Evolutionary conservation across 306 rosid species (phyloP).

Genomic region (Ormosia emarginata): DNA sequence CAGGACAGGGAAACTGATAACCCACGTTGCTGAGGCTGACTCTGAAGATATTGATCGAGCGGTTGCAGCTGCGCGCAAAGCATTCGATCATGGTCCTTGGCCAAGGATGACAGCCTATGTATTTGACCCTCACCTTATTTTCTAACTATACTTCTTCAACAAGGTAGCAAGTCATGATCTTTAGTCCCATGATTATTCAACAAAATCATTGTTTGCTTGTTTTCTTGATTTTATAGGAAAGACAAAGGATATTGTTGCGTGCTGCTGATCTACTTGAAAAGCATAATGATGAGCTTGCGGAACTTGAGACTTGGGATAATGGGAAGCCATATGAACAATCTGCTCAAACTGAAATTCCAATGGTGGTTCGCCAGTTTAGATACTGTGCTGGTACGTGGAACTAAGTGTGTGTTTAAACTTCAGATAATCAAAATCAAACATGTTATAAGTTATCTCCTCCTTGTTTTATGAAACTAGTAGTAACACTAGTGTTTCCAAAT

Average conservation of each 20-base stretch:
- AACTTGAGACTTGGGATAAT: constrained; percentile 82
- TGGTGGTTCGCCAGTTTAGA: constrained; percentile 54
- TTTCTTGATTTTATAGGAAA: constrained; percentile 39
- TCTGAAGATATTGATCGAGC: constrained; percentile 67
- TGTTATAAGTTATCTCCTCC: too few species aligned
- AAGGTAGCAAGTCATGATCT: too few species aligned
- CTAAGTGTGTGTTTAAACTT: neutral
- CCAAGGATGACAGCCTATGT: constrained; percentile 87
- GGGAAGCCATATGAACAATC: constrained; percentile 81
- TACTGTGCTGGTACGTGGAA: constrained; percentile 64
- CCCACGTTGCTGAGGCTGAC: constrained; percentile 73
- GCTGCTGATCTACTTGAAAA: constrained; percentile 76
- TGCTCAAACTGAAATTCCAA: constrained; percentile 54
- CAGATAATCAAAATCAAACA: too few species aligned
- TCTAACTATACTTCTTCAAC: neutral
- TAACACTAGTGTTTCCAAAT: neutral
- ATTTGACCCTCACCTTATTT: neutral
- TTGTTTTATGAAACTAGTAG: neutral
- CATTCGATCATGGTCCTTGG: constrained; percentile 88
- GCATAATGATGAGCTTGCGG: constrained; percentile 61
- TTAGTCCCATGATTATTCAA: too few species aligned
- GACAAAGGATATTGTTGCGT: constrained; percentile 53
- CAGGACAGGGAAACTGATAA: constrained; percentile 65
- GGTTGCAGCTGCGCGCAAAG: constrained; percentile 69
- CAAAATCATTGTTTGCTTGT: too few species aligned